Evolutionary conservation across 2,329 filamentous ascomycete genomes (phyloP), one percentile per base, ranked within the genome.

Genomic region (Huntiella bhutanensis): DNA sequence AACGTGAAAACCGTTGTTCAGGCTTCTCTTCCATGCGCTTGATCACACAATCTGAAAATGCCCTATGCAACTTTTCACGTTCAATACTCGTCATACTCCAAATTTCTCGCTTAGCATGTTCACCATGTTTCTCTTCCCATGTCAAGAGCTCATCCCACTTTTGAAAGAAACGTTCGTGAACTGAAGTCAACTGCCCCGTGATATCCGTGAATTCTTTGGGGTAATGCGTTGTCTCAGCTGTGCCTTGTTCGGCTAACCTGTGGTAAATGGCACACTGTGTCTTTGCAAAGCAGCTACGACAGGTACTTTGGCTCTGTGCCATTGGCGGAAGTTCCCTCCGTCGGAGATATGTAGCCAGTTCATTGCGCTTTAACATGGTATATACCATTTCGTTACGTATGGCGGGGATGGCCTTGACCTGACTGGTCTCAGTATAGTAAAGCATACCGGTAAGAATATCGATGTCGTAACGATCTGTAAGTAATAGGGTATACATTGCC

Each of bases 301-400:
- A 98, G 54, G 82, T 73, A 58, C 82, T 80, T 49, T 84, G 76
- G 56, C 78, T 84, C 57, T 80, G 81, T 47, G 92, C 70, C 79
- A 98, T 91, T 0, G 80, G 76, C 1, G 91, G 91, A 19, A 98
- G 69, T 52, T 81, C 78, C 49, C 83, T 77, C 57, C 92, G 80
- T 48, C 85, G 79, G 37, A 95, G 76, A 57, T 84, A 86, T 53
- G 80, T 81, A 3, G 88, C 86, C 13, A 98, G 67, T 53, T 85
- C 77, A 56, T 98, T 98, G 45, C 91, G 80, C 60, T 94, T 82
- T 67, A 96, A 87, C 49, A 98, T 82, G 86, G 98, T 94, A 55
- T 95, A 86, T 34, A 86, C 78, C 44, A 98, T 73, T 59, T 98
- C 91, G 53, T 85, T 80, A 34, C 84, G 75, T 49, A 96, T 73